Evolutionary conservation across 495 filamentous ascomycete species (phyloP).

Genomic region (Terfezia boudieri): DNA sequence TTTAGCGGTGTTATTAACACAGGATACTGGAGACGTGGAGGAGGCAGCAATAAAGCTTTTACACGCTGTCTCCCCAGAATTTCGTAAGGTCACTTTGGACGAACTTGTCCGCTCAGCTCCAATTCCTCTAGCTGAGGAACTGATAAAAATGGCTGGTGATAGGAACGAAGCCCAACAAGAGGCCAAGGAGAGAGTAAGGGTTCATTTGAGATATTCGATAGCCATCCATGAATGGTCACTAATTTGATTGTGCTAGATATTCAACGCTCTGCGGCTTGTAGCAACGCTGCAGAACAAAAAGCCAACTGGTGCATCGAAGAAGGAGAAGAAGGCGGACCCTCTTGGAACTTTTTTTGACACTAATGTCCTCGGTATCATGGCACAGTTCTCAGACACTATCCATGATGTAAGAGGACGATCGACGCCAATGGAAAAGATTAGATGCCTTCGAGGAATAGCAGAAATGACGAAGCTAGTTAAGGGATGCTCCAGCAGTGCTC

Average conservation of each 20-base stretch:
- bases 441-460: constrained; percentile 59
- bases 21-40: constrained; percentile 43
- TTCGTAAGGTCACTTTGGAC: constrained; percentile 39
- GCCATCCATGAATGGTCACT: too few species aligned
- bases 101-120: constrained; percentile 56
- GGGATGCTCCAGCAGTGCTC: constrained; percentile 45
- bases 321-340: constrained; percentile 30
- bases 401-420: constrained; percentile 41
- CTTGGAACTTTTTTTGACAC: constrained; percentile 59
- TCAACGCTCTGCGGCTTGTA: constrained; percentile 43
- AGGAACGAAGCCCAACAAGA: constrained; percentile 35
- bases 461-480: constrained; percentile 63
- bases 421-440: constrained; percentile 42
- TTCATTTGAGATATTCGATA: too few species aligned
- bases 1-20: constrained; percentile 53
- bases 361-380: constrained; percentile 74
- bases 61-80: constrained; percentile 39
- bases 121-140: constrained; percentile 47
- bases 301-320: constrained; percentile 21
- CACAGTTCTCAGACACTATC: constrained; percentile 56
- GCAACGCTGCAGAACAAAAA: constrained; percentile 39
- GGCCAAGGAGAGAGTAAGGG: background rate
- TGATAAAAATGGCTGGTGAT: constrained; percentile 65
- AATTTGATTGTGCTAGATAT: constrained; percentile 23
- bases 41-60: constrained; percentile 45